Evolutionary conservation across 495 filamentous ascomycete genomes (phyloP).

Genomic region (Tuber borchii): DNA sequence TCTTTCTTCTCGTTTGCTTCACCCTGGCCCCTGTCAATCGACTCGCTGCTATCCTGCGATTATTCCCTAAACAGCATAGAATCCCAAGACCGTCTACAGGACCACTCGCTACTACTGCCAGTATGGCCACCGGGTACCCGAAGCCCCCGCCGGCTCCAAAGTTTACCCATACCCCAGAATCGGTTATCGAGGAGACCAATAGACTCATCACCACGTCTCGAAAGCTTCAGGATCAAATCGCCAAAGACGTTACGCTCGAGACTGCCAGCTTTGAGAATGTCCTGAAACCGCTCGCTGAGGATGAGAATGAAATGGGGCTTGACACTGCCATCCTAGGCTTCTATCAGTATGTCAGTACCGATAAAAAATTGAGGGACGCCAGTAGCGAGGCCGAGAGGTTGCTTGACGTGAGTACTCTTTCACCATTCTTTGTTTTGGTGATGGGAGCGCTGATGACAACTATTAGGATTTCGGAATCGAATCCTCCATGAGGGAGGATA

Average conservation of each 20-base stretch:
- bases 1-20: constrained; percentile 31
- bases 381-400: constrained; percentile 56
- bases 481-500: constrained; percentile 56
- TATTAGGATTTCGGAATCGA: constrained; percentile 53
- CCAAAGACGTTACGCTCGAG: constrained; percentile 57
- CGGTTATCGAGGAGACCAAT: constrained; percentile 70
- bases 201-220: constrained; percentile 63
- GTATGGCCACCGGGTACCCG: constrained; percentile 51
- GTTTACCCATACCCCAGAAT: constrained; percentile 75
- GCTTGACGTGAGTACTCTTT: constrained; percentile 45
- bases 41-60: constrained; percentile 44
- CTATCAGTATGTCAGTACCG: constrained; percentile 70
- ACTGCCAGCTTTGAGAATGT: constrained; percentile 62
- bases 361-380: constrained; percentile 61
- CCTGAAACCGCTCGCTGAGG: constrained; percentile 57
- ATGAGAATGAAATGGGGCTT: constrained; percentile 60
- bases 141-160: constrained; percentile 55
- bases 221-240: constrained; percentile 66
- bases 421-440: neutral
- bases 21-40: constrained; percentile 46
- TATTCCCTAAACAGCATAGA: constrained; percentile 43
- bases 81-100: constrained; percentile 45
- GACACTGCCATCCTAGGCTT: constrained; percentile 51
- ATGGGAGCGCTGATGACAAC: neutral
- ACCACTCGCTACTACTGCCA: constrained; percentile 53